These are phyloP conservation scores for Mycena haematopus DNA, from an alignment of 768 basidiomycete species.

Conservation along the genomic window DNA sequence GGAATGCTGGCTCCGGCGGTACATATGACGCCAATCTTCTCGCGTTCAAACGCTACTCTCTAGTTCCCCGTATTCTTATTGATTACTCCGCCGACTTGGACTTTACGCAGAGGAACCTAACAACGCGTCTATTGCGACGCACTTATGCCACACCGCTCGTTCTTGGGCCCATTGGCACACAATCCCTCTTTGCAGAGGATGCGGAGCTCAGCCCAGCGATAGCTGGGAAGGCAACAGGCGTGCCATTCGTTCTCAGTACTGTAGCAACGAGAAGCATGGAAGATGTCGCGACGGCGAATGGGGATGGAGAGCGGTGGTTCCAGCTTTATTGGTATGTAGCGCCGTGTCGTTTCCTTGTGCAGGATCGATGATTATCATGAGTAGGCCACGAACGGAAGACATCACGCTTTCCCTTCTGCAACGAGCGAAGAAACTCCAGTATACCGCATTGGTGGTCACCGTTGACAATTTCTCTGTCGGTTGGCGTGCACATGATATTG, in stretches of 20 bases:
- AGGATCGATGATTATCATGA: not conserved
- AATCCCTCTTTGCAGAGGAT: not conserved
- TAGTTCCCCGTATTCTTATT: not conserved
- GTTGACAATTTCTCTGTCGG: not conserved
- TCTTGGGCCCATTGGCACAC: not conserved
- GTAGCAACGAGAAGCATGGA: not conserved
- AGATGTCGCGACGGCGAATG: not conserved
- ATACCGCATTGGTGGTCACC: not conserved
- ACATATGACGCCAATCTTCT: not conserved
- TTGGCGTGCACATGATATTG: not conserved
- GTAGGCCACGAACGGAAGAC: not conserved
- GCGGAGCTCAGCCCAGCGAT: not conserved
- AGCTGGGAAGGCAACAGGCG: not conserved
- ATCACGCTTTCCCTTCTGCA: not conserved
- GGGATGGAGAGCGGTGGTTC: not conserved
- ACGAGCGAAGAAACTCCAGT: not conserved
- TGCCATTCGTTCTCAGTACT: not conserved
- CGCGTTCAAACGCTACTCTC: not conserved
- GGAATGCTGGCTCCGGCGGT: not conserved
- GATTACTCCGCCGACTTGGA: not conserved
- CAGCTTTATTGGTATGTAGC: not conserved
- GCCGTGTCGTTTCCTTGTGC: not conserved
- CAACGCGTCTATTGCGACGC: not conserved
- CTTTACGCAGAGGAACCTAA: not conserved
- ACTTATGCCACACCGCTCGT: not conserved